Evolutionary conservation across 352 stramenopile genomes (phyloP).

Genomic region (Phytophthora chlamydospora): DNA sequence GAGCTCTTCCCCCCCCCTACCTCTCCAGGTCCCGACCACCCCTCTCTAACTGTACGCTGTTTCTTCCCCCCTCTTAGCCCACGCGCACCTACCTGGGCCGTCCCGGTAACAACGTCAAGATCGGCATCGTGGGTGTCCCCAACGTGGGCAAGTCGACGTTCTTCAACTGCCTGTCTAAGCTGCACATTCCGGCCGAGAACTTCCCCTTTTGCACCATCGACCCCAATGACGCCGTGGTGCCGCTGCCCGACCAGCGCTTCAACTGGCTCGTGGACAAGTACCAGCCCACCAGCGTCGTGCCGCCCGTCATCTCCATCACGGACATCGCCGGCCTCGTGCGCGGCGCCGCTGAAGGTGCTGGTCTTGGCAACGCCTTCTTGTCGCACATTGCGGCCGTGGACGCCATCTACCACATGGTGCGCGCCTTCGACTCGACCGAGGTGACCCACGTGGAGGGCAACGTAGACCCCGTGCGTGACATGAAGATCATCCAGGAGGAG

Average conservation of each 20-base stretch:
- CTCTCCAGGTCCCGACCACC: background rate
- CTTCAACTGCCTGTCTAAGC: conserved; percentile 98
- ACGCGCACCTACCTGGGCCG: conserved; percentile 83
- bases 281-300: conserved; percentile 94
- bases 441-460: conserved; percentile 99
- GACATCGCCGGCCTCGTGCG: conserved; percentile 99
- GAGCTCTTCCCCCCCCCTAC: conserved; percentile 1
- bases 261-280: conserved; percentile 97
- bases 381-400: conserved; percentile 99
- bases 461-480: conserved; percentile 98
- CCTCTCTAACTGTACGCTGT: conserved; percentile 7
- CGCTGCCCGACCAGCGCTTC: conserved; percentile 98
- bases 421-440: conserved; percentile 97
- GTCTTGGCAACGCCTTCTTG: conserved; percentile 99
- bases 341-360: conserved; percentile 96
- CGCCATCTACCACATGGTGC: conserved; percentile 98
- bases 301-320: conserved; percentile 97
- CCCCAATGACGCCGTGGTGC: conserved; percentile 97
- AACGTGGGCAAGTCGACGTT: conserved; percentile 99
- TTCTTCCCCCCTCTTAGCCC: conserved; percentile 19
- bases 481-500: conserved; percentile 99
- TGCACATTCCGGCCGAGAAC: conserved; percentile 93
- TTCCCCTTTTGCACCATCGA: conserved; percentile 99
- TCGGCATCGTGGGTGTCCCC: conserved; percentile 98
- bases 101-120: conserved; percentile 96